These are phyloP conservation scores for Saraca asoca DNA, from an alignment of 331 rosid genomes.

Conservation along the genomic window DNA sequence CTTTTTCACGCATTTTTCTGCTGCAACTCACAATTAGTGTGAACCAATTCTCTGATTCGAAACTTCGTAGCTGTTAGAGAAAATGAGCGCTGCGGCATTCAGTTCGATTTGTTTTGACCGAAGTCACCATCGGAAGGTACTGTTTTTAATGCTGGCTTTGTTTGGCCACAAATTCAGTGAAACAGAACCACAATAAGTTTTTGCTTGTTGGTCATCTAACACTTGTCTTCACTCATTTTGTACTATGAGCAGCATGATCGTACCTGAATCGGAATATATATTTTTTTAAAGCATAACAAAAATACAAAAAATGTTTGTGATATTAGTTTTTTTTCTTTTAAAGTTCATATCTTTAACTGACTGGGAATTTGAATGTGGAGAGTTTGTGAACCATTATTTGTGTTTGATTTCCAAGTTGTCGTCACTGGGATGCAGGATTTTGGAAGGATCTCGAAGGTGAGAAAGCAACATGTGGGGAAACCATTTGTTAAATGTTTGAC, in stretches of 20 bases:
- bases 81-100: slow-evolving; percentile 53
- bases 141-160: slow-evolving; percentile 10
- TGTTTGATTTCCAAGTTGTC: slow-evolving; percentile 13
- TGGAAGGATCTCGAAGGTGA: slow-evolving; percentile 29
- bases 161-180: neutral
- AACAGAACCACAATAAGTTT: neutral
- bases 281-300: too few species aligned
- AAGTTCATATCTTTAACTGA: neutral
- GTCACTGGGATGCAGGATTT: slow-evolving; percentile 41
- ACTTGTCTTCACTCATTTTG: neutral
- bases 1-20: neutral
- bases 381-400: neutral
- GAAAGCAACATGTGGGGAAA: slow-evolving; percentile 49
- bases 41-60: slow-evolving; percentile 16
- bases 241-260: too few species aligned
- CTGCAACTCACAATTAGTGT: neutral
- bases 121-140: slow-evolving; percentile 48
- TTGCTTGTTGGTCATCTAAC: neutral
- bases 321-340: too few species aligned
- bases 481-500: slow-evolving; percentile 58
- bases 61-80: neutral
- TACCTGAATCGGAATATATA: neutral
- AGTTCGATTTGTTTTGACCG: slow-evolving; percentile 40
- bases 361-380: neutral
- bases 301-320: too few species aligned